Evolutionary conservation across 257 asterid genomes (phyloP).

Genomic region (Penstemon eatonii): DNA sequence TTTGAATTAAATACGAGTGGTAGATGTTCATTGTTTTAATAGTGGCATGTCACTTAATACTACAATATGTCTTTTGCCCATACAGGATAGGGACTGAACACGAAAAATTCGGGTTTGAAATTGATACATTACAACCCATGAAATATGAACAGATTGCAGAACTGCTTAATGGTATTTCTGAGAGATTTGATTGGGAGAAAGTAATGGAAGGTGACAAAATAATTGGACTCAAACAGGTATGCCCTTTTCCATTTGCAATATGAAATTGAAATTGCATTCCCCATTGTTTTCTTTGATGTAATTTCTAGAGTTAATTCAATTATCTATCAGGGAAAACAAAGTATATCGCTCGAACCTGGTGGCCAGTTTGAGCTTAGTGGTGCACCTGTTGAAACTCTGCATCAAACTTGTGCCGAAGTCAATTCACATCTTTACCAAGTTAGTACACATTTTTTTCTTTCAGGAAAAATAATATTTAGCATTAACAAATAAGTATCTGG

Average conservation of each 20-base stretch:
- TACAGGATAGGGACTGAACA: conserved; percentile 98
- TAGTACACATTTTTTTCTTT: conserved; percentile 12
- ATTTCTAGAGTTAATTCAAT: neutral
- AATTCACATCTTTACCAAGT: conserved; percentile 98
- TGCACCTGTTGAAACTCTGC: conserved; percentile 95
- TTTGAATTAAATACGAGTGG: neutral
- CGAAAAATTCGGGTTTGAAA: conserved; percentile 93
- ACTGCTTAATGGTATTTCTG: conserved; percentile 75
- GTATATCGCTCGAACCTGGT: conserved; percentile 96
- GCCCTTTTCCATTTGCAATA: conserved; percentile 1
- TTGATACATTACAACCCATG: conserved; percentile 74
- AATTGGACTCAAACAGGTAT: conserved; percentile 94
- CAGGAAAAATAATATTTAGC: neutral
- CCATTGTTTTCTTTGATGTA: conserved; percentile 3
- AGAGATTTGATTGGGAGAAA: conserved; percentile 99
- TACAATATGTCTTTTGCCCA: conserved; percentile 15
- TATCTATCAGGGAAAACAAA: conserved; percentile 73
- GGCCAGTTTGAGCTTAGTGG: conserved; percentile 99
- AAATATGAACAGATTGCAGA: conserved; percentile 87
- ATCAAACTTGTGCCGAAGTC: conserved; percentile 98
- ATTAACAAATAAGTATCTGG: neutral
- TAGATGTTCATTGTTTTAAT: conserved; percentile 17
- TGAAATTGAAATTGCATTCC: neutral
- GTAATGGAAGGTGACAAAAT: conserved; percentile 87
- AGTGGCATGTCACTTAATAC: neutral